A percentile compares a stretch with the other conserved stretches of the same genome.
Conservation (phyloP, 495 filamentous ascomycete species). For the Rhypophila decipiens region DNA sequence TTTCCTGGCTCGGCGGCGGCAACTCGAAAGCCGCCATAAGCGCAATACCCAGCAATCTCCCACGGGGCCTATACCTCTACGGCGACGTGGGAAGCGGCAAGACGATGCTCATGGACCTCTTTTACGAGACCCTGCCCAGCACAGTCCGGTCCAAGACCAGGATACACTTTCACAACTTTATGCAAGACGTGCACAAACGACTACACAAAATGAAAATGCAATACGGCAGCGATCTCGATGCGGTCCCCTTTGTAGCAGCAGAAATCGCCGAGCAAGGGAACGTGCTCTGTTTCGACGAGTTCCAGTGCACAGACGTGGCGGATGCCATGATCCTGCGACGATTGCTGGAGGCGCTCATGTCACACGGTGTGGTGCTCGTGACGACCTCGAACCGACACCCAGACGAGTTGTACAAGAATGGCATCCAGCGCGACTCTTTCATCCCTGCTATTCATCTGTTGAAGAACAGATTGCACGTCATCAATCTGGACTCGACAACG, state of each 20-base stretch:
- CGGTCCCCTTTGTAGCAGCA: conserved; percentile 85
- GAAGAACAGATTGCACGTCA: conserved; percentile 71
- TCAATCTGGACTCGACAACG: conserved; percentile 90
- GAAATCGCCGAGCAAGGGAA: conserved; percentile 79
- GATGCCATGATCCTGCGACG: conserved; percentile 97
- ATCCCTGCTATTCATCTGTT: conserved; percentile 92
- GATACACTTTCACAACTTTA: conserved; percentile 99
- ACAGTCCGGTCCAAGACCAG: conserved; percentile 82
- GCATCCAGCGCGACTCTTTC: conserved; percentile 91
- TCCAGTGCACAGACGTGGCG: conserved; percentile 97
- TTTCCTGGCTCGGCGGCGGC: conserved; percentile 57
- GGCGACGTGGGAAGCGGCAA: conserved; percentile 97
- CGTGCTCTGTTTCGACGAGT: conserved; percentile 96
- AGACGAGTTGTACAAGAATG: conserved; percentile 94
- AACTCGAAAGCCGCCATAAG: conserved; percentile 21
- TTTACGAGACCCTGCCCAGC: conserved; percentile 84
- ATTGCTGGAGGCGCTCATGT: conserved; percentile 83
- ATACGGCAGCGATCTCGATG: conserved; percentile 87
- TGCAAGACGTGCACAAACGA: conserved; percentile 95
- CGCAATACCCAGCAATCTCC: conserved; percentile 64
- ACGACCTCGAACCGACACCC: conserved; percentile 97
- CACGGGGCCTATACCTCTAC: conserved; percentile 89
- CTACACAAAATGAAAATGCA: conserved; percentile 84
- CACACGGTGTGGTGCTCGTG: conserved; percentile 90
- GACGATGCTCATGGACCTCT: conserved; percentile 99